Evolutionary conservation across 2,329 filamentous ascomycete species (phyloP).

Genomic region (Peltaster fructicola): DNA sequence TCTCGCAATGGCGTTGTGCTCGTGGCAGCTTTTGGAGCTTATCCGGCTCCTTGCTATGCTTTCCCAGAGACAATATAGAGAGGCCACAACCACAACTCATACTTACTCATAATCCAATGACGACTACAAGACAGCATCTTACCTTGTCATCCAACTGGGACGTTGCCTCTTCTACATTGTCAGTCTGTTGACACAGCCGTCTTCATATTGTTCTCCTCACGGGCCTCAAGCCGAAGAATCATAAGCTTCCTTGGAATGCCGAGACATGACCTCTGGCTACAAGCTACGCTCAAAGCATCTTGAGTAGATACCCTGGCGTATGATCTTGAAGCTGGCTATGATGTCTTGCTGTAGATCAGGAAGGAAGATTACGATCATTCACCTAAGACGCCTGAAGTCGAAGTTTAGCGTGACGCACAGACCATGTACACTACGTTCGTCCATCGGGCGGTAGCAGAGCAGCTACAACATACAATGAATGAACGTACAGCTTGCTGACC

Average conservation of each 20-base stretch:
- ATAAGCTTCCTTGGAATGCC: neutral
- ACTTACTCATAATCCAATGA: neutral
- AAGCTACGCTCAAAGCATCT: constrained; percentile 1
- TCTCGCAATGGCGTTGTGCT: too few species aligned
- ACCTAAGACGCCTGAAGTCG: neutral
- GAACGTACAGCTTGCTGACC: too few species aligned
- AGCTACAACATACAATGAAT: too few species aligned
- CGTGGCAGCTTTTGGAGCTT: neutral
- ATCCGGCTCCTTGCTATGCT: constrained; percentile 1
- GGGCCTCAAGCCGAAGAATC: constrained; percentile 2
- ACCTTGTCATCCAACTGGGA: neutral
- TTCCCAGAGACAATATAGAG: neutral
- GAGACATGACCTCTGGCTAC: neutral
- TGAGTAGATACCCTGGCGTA: neutral
- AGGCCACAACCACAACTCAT: neutral
- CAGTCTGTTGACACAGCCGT: constrained; percentile 1
- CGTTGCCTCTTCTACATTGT: constrained; percentile 2
- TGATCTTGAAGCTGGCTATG: neutral
- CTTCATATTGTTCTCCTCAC: constrained; percentile 4
- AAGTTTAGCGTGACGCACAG: neutral
- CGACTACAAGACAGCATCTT: neutral
- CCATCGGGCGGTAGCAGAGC: too few species aligned
- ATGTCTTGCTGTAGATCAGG: neutral
- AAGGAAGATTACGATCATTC: neutral
- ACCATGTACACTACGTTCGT: too few species aligned